Conservation (phyloP, 306 rosid species). For the Inga oerstediana region DNA sequence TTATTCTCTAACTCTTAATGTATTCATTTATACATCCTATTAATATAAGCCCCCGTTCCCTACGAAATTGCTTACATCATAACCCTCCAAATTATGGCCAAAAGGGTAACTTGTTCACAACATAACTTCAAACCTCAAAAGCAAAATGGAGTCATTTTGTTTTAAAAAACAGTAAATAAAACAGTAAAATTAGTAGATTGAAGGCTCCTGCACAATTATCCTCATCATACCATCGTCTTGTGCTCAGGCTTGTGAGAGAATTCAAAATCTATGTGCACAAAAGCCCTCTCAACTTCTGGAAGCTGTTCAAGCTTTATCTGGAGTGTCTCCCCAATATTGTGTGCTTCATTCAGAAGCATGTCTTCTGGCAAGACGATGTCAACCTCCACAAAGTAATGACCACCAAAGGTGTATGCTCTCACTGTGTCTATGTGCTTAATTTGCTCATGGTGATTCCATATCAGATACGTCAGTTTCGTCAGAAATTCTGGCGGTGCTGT, state of each 20-base stretch:
- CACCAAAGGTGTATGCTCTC: conserved; percentile 82
- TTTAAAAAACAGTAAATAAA: background rate
- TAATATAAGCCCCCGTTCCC: no score
- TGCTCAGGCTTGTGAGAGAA: conserved; percentile 81
- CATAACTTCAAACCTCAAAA: background rate
- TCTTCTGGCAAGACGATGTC: conserved; percentile 77
- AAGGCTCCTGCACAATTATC: conserved; percentile 28
- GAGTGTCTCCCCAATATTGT: conserved; percentile 78
- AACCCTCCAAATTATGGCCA: background rate
- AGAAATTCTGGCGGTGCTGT: conserved; percentile 82
- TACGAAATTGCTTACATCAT: background rate
- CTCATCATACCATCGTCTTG: conserved; percentile 56
- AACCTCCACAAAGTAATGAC: conserved; percentile 79
- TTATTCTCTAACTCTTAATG: no score
- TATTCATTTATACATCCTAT: no score
- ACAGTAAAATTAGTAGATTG: background rate
- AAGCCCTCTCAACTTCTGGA: conserved; percentile 84
- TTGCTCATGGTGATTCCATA: conserved; percentile 83
- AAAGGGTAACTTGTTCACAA: no score
- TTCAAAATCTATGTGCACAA: conserved; percentile 83
- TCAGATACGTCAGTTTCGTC: conserved; percentile 67
- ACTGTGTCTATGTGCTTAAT: conserved; percentile 83
- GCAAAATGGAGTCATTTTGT: background rate
- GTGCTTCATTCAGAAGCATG: conserved; percentile 68
- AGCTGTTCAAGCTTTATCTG: conserved; percentile 79